Conservation (phyloP, 371 early-diverging fungal species). For the Paraphysoderma sedebokerense region DNA sequence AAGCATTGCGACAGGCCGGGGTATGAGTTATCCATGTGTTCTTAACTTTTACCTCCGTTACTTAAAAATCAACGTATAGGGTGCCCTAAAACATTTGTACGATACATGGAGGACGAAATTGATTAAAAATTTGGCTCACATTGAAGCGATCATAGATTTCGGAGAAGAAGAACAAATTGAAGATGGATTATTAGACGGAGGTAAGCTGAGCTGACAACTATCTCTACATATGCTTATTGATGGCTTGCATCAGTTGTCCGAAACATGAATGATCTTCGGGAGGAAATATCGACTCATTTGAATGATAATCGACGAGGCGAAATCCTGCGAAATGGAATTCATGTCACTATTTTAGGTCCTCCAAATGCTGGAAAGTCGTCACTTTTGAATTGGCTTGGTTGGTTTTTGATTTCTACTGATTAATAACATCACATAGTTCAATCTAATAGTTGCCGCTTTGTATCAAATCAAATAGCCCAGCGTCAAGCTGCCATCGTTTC, state of each 20-base stretch:
- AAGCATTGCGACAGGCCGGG: slow-evolving; percentile 52
- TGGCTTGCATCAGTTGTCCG: slow-evolving; percentile 3
- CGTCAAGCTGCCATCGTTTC: slow-evolving; percentile 68
- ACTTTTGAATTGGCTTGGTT: slow-evolving; percentile 46
- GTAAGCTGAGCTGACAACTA: slow-evolving; percentile 11
- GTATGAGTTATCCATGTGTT: slow-evolving; percentile 9
- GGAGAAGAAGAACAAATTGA: slow-evolving; percentile 70
- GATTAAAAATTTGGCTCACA: slow-evolving; percentile 38
- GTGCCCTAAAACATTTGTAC: slow-evolving; percentile 38
- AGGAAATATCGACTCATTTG: slow-evolving; percentile 27
- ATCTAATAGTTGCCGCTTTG: neutral
- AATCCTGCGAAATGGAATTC: slow-evolving; percentile 50
- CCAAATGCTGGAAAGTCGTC: slow-evolving; percentile 74
- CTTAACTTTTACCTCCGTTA: neutral
- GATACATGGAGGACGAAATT: slow-evolving; percentile 43
- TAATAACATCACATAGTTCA: neutral
- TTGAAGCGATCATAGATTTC: slow-evolving; percentile 69
- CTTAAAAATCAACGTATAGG: slow-evolving; percentile 16
- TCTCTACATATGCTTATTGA: neutral
- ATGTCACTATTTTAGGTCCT: slow-evolving; percentile 55
- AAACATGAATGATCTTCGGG: slow-evolving; percentile 9
- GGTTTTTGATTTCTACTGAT: neutral
- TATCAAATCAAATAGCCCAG: slow-evolving; percentile 25
- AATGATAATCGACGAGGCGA: slow-evolving; percentile 52
- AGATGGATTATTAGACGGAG: slow-evolving; percentile 35